Conservation (phyloP, 176 grass and related monocot genomes). For the Sorghum bicolor region Sorghum_bicolor_NCBIv3 NC_012874.2:65194501-65195000, state of each 20-base stretch:
- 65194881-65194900: slow-evolving; percentile 33
- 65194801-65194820: neutral
- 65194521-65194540: slow-evolving; percentile 36
- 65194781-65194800: neutral
- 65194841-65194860: neutral
- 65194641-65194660: neutral
- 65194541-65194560: neutral
- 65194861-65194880: slow-evolving; percentile 15
- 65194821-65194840: neutral
- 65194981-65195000: too few species aligned
- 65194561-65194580: neutral
- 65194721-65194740: neutral
- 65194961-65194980: slow-evolving; percentile 1
- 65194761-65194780: slow-evolving; percentile 40
- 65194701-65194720: slow-evolving; percentile 28
- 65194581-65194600: slow-evolving; percentile 28
- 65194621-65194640: neutral
- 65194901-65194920: slow-evolving; percentile 6
- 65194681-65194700: slow-evolving; percentile 26
- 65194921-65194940: slow-evolving; percentile 8
- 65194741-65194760: slow-evolving; percentile 31
- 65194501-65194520: slow-evolving; percentile 5
- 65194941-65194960: slow-evolving; percentile 27
- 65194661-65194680: slow-evolving; percentile 7
- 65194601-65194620: slow-evolving; percentile 5